Evolutionary conservation across 495 filamentous ascomycete species (phyloP), one percentile per base, ranked within the genome.

Genomic region (Acidiella bohemica): DNA sequence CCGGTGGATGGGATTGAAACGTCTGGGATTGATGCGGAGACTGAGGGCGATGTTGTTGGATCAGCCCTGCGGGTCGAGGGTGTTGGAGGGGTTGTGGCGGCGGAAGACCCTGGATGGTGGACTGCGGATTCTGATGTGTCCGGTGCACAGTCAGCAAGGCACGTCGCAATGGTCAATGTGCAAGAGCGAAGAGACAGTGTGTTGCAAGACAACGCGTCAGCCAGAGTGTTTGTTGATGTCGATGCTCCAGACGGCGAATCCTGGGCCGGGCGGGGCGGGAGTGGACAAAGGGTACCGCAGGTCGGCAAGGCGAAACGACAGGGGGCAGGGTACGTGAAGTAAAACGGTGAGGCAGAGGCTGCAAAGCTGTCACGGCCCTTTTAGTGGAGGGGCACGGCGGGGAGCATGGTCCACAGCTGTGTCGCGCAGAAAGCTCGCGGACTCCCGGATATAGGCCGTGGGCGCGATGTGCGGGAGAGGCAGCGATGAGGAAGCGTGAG

Each of bases 1-100:
- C 58, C 27, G 51, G 56, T 25, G 52, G 40, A 10, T 55, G 41
- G 30, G 54, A 36, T 28, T 62, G 60, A 13, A 50, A 39, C 6
- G 41, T 41, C 33, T 55, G 55, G n/a, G 46, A 36, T 37, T 51
- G 56, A 33, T 60, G 59, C 28, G 60, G 58, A 9, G 60, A 60
- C 40, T 58, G 54, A 20, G 60, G 55, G 19, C 53, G 53, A 41
- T 55, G 59, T 38, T 63, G 60, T 25, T 59, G 59, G 39, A 49
- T 36, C 44, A 60, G 46, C 8, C 51, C 49, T 28, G 46, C 34
- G 17, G 58, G 42, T 14, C 53, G 49, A 36, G 57, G 46, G 36
- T 61, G 57, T 35, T 60, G 57, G 22, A 60, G 52, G 25, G 57
- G 59, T 34, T 59, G 50, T 32, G 59, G 58, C 35, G 59, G 59